Percentiles rank a stretch among this genome's conserved stretches.
phyloP scores from a whole-genome alignment of 371 early-diverging fungal species.

The Mortierella sp. region DNA sequence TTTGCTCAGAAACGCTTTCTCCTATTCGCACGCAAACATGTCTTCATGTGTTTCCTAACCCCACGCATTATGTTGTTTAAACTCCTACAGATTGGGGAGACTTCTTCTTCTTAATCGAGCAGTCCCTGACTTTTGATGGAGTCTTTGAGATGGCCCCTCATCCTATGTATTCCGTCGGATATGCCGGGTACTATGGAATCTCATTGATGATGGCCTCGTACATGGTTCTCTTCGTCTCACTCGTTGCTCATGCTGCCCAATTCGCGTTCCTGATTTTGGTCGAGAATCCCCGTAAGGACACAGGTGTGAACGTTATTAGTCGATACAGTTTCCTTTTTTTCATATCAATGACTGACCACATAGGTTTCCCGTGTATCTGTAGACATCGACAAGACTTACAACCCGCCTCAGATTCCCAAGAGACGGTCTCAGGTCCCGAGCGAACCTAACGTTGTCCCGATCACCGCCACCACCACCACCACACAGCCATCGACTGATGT shows the following conservation, averaged over 20 bases:
- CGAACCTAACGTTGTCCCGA: slow-evolving; percentile 9
- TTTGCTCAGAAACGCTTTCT: no score
- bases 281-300: slow-evolving; percentile 92
- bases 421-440: slow-evolving; percentile 49
- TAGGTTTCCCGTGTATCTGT: no score
- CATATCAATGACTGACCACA: no score
- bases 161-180: slow-evolving; percentile 98
- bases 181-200: slow-evolving; percentile 94
- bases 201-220: slow-evolving; percentile 87
- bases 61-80: slow-evolving; percentile 1
- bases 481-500: neutral
- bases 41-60: neutral
- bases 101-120: slow-evolving; percentile 94
- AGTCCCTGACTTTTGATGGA: slow-evolving; percentile 90
- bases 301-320: no score
- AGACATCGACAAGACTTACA: slow-evolving; percentile 94
- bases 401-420: slow-evolving; percentile 68
- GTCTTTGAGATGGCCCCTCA: slow-evolving; percentile 98
- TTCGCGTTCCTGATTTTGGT: slow-evolving; percentile 89
- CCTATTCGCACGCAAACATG: neutral
- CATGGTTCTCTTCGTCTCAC: slow-evolving; percentile 87
- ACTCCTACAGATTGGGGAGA: slow-evolving; percentile 91
- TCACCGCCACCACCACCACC: neutral
- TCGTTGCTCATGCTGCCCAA: slow-evolving; percentile 91
- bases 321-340: no score